Percentiles rank a stretch among this genome's conserved stretches.
Conservation (phyloP, 1,284 basidiomycete genomes). For the Malassezia nana region DNA sequence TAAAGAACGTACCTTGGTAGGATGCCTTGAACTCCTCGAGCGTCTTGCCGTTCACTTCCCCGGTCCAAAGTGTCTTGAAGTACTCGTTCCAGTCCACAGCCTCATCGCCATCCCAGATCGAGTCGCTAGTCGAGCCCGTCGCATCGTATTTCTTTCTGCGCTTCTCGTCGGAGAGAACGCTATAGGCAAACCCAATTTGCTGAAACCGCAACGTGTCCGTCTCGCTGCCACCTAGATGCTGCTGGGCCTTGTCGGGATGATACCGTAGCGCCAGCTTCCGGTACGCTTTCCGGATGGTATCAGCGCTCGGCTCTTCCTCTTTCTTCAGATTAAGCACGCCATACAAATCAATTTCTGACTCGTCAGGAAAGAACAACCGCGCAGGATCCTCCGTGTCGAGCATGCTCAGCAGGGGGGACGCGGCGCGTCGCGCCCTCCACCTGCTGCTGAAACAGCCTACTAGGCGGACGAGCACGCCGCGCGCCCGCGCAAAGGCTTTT, state of each 20-base stretch:
- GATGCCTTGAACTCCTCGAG: constrained; percentile 38
- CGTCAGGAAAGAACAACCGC: constrained; percentile 40
- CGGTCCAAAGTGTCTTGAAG: constrained; percentile 45
- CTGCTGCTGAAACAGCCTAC: neutral
- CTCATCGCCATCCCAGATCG: constrained; percentile 34
- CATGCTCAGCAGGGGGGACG: neutral
- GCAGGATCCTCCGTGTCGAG: constrained; percentile 38
- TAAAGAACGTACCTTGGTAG: constrained; percentile 27
- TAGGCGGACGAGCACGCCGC: neutral
- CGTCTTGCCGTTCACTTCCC: constrained; percentile 36
- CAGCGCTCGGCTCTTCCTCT: constrained; percentile 21
- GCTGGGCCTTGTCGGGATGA: constrained; percentile 43
- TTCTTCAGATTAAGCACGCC: constrained; percentile 31
- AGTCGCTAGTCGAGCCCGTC: constrained; percentile 41
- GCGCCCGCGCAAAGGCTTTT: no score
- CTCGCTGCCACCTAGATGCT: constrained; percentile 12
- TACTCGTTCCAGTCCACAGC: constrained; percentile 49
- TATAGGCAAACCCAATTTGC: constrained; percentile 45
- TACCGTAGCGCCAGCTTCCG: constrained; percentile 39
- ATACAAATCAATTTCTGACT: constrained; percentile 41
- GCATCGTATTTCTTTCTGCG: constrained; percentile 38
- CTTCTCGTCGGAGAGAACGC: constrained; percentile 38
- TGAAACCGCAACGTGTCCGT: constrained; percentile 35
- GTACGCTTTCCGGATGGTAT: constrained; percentile 23
- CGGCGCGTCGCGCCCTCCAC: constrained; percentile 14